A percentile compares a stretch with the other conserved stretches of the same genome.
These are phyloP conservation scores for Misopates orontium DNA, from an alignment of 257 asterid species.

Conservation along the genomic window DNA sequence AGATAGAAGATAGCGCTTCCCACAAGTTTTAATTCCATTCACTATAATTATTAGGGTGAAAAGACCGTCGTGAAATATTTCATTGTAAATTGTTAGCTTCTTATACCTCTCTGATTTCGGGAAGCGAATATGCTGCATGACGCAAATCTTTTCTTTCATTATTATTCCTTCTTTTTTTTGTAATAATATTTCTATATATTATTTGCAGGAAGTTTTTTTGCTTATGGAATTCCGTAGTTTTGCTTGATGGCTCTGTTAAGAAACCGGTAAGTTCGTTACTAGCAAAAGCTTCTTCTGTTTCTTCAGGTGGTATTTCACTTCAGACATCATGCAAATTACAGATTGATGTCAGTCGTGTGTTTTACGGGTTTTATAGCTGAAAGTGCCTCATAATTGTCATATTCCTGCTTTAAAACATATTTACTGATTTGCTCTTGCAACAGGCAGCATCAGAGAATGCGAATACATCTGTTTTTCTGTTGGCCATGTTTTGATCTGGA, in stretches of 20 bases:
- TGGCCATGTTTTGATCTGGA: constrained; percentile 35
- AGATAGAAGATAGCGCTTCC: not conserved
- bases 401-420: constrained; percentile 16
- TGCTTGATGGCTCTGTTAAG: constrained; percentile 33
- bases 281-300: constrained; percentile 15
- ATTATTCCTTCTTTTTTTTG: constrained; percentile 16
- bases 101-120: constrained; percentile 1
- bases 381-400: not conserved
- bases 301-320: constrained; percentile 3
- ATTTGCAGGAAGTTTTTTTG: constrained; percentile 68
- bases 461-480: constrained; percentile 15
- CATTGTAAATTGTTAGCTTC: constrained; percentile 8
- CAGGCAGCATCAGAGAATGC: constrained; percentile 4
- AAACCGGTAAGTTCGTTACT: constrained; percentile 42
- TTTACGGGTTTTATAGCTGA: not conserved
- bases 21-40: constrained; percentile 3
- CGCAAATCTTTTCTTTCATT: not conserved
- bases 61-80: not conserved
- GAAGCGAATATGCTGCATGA: constrained; percentile 6
- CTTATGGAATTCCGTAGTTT: constrained; percentile 60
- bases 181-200: constrained; percentile 13
- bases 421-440: constrained; percentile 10
- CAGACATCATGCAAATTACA: not conserved
- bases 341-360: not conserved
- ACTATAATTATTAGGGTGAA: not conserved